Percentiles rank a stretch among this genome's conserved stretches.
phyloP scores from a whole-genome alignment of 192 early-diverging fungal species.

The Dimargaris verticillata region DNA sequence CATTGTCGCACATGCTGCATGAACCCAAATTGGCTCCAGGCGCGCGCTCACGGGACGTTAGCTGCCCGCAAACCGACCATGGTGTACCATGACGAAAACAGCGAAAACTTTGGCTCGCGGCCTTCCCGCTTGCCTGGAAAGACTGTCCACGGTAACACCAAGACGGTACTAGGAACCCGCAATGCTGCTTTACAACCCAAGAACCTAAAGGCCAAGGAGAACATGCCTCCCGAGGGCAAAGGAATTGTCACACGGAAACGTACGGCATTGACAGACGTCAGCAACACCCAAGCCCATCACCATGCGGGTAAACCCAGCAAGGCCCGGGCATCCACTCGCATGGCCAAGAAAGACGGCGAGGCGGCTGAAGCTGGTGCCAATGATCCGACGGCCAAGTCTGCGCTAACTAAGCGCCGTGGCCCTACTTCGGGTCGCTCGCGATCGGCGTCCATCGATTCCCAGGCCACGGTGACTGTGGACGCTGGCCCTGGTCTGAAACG shows the following conservation, averaged over 20 bases:
- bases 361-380: too few relatives aligned
- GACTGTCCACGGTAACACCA: too few relatives aligned
- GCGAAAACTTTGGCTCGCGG: too few relatives aligned
- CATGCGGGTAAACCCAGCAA: neutral
- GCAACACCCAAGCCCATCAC: slow-evolving; percentile 6
- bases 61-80: neutral
- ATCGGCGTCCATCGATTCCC: neutral
- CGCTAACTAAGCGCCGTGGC: too few relatives aligned
- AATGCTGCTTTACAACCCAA: neutral
- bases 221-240: neutral
- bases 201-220: neutral
- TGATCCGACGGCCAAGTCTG: too few relatives aligned
- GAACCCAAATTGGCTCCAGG: too few relatives aligned
- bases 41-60: too few relatives aligned
- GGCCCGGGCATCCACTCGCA: neutral
- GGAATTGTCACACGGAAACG: slow-evolving; percentile 11
- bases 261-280: slow-evolving; percentile 14
- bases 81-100: slow-evolving; percentile 3
- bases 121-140: too few relatives aligned
- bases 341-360: neutral
- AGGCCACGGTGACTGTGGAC: neutral
- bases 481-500: neutral
- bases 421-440: neutral
- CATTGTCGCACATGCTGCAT: too few relatives aligned
- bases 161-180: neutral